These are phyloP conservation scores for Podaxis sp. DNA, from an alignment of 768 basidiomycete genomes.

Conservation along the genomic window DNA sequence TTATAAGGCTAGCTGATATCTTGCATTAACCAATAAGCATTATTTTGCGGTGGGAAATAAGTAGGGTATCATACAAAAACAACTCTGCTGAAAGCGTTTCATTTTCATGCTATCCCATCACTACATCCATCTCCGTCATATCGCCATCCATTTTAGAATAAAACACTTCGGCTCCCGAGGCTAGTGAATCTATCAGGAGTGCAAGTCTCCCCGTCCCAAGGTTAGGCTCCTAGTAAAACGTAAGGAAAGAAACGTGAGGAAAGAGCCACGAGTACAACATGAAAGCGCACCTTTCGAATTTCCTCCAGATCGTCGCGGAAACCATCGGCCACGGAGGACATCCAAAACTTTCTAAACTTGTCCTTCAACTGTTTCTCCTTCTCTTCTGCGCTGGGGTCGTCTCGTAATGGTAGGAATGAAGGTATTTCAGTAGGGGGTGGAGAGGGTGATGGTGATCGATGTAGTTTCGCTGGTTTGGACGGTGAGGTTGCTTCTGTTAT, in stretches of 20 bases:
- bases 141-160: conserved; percentile 36
- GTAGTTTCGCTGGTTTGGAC: conserved; percentile 14
- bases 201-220: conserved; percentile 67
- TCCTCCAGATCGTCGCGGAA: conserved; percentile 84
- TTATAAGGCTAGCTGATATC: neutral
- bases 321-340: conserved; percentile 77
- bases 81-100: neutral
- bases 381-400: conserved; percentile 26
- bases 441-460: conserved; percentile 43
- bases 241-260: neutral
- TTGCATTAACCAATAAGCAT: neutral
- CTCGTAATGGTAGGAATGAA: conserved; percentile 49
- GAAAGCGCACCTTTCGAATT: conserved; percentile 65
- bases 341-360: conserved; percentile 84
- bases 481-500: conserved; percentile 13
- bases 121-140: conserved; percentile 76
- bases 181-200: conserved; percentile 80
- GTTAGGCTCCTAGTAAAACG: conserved; percentile 52
- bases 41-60: neutral
- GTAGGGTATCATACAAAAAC: neutral
- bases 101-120: conserved; percentile 41
- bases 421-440: conserved; percentile 50
- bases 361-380: conserved; percentile 59
- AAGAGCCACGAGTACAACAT: neutral
- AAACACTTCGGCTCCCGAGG: conserved; percentile 76